Conservation (phyloP, 352 stramenopile genomes). For the Phytophthora sansomeana region DNA sequence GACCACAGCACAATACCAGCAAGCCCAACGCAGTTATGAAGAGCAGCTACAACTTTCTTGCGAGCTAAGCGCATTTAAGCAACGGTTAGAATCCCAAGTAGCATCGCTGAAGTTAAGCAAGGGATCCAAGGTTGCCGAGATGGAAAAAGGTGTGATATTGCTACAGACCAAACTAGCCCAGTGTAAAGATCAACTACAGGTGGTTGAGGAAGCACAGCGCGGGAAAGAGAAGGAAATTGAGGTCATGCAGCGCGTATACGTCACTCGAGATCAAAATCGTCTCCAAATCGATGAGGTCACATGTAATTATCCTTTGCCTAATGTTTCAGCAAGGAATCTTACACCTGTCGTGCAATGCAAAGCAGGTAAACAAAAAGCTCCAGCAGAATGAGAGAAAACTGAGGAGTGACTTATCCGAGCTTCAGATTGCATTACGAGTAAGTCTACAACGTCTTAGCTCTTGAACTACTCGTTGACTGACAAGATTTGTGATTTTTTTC, state of each 20-base stretch:
- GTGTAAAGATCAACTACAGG: conserved; percentile 48
- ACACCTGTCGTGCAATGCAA: not conserved
- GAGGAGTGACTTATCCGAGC: conserved; percentile 59
- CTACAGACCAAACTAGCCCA: conserved; percentile 55
- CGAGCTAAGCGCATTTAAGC: conserved; percentile 39
- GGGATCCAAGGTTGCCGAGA: conserved; percentile 23
- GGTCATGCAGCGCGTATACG: conserved; percentile 47
- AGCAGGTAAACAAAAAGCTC: conserved; percentile 55
- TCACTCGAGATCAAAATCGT: conserved; percentile 43
- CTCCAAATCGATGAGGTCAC: conserved; percentile 61
- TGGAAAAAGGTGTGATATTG: conserved; percentile 40
- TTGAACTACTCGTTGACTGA: not conserved
- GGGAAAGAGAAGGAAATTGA: conserved; percentile 64
- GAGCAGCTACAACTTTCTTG: conserved; percentile 50
- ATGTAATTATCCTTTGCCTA: not conserved
- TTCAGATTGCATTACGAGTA: conserved; percentile 63
- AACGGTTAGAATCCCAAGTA: conserved; percentile 52
- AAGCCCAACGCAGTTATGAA: conserved; percentile 46
- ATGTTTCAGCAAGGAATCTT: not conserved
- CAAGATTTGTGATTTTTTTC: not conserved
- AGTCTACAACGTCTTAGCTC: not conserved
- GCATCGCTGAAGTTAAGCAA: conserved; percentile 27
- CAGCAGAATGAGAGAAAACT: conserved; percentile 57
- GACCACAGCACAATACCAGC: conserved; percentile 46
- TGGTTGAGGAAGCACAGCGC: conserved; percentile 46